These are phyloP conservation scores for Arctium minus DNA, from an alignment of 129 eudicot species.

Conservation along the genomic window DNA sequence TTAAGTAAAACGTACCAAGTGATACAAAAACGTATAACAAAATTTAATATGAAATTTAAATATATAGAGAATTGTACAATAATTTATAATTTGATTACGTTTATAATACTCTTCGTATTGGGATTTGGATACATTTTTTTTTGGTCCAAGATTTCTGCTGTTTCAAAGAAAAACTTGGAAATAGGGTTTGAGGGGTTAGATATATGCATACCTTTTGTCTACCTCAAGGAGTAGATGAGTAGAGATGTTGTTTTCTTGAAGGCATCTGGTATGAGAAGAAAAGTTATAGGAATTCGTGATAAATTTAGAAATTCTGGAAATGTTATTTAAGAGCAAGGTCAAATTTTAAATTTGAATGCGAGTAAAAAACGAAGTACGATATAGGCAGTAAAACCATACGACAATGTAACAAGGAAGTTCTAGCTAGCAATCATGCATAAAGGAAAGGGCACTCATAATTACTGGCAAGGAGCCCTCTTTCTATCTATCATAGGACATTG, in stretches of 20 bases:
- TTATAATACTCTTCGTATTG: not conserved
- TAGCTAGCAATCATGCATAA: not conserved
- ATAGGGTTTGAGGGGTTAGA: not conserved
- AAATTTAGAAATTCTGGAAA: not conserved
- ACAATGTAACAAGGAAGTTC: not conserved
- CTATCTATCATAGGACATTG: not conserved
- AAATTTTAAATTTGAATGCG: not conserved
- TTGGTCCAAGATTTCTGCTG: no score
- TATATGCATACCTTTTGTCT: not conserved
- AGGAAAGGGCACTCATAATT: not conserved
- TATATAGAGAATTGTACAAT: not conserved
- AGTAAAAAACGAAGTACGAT: not conserved
- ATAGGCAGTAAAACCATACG: not conserved
- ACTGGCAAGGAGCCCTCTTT: not conserved
- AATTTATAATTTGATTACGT: not conserved
- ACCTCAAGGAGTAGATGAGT: not conserved
- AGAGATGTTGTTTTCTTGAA: not conserved
- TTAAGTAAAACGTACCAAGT: not conserved
- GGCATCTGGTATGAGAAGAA: not conserved
- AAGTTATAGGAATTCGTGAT: not conserved
- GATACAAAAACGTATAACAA: not conserved
- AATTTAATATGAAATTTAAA: not conserved
- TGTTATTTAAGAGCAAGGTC: not conserved
- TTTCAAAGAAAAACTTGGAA: not conserved
- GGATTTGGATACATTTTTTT: not conserved